phyloP scores from a whole-genome alignment of 2,329 filamentous ascomycete species.

The Drechslera avenae region DNA sequence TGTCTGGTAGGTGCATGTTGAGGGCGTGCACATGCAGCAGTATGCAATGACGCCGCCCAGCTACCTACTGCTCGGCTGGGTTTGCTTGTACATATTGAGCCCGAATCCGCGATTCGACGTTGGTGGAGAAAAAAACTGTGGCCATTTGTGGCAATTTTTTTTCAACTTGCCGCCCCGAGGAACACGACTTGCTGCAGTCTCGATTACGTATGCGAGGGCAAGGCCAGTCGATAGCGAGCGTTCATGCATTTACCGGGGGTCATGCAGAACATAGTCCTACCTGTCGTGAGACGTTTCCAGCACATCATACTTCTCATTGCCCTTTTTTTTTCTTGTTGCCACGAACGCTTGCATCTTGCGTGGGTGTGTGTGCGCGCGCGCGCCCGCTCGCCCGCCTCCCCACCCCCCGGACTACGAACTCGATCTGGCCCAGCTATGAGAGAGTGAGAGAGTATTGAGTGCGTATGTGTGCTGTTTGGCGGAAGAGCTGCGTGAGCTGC shows the following conservation, averaged over 20 bases:
- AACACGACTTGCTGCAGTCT: constrained; percentile 1
- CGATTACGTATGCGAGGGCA: constrained; percentile 11
- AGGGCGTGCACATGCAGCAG: no score
- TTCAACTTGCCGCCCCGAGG: constrained; percentile 7
- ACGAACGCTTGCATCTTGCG: constrained; percentile 18
- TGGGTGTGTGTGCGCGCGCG: not conserved
- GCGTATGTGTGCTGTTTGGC: constrained; percentile 8
- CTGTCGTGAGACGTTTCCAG: constrained; percentile 14
- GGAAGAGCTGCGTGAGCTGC: constrained; percentile 29
- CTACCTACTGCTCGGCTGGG: constrained; percentile 18
- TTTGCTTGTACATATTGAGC: not conserved
- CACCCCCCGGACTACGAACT: constrained; percentile 38
- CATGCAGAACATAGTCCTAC: constrained; percentile 14
- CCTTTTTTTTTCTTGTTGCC: constrained; percentile 9
- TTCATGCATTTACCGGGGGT: constrained; percentile 12
- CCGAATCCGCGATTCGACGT: not conserved
- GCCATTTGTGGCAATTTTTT: not conserved
- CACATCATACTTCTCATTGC: constrained; percentile 14
- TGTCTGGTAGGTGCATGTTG: no score
- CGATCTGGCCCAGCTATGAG: constrained; percentile 23
- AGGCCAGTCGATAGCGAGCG: constrained; percentile 8
- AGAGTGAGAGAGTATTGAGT: no score
- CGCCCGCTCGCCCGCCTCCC: not conserved
- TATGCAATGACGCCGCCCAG: no score
- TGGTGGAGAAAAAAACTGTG: not conserved